Evolutionary conservation across 2,329 filamentous ascomycete species (phyloP).

Genomic region (Plenodomus lindquistii): DNA sequence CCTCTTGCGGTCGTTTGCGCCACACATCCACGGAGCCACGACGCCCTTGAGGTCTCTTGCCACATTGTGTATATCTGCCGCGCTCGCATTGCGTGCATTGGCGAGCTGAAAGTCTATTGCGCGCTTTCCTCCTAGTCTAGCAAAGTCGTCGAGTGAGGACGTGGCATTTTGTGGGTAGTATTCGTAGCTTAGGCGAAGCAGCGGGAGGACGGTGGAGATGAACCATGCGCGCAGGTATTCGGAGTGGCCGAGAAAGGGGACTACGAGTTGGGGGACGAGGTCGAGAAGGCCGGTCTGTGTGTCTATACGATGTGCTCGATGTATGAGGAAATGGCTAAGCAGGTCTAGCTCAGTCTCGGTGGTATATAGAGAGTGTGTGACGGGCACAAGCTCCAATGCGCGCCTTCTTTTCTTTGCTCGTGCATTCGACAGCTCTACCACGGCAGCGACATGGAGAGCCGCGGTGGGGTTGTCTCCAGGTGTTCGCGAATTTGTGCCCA

Average conservation of each 20-base stretch:
- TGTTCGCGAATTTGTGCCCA: conserved; percentile 56
- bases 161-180: conserved; percentile 63
- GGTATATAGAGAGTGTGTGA: conserved; percentile 56
- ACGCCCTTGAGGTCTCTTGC: conserved; percentile 70
- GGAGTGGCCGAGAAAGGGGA: conserved; percentile 68
- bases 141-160: conserved; percentile 66
- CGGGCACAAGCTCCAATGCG: conserved; percentile 65
- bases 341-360: conserved; percentile 57
- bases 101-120: conserved; percentile 65
- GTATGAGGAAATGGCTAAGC: conserved; percentile 67
- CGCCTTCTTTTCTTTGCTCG: conserved; percentile 66
- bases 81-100: conserved; percentile 20
- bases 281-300: conserved; percentile 71
- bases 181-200: conserved; percentile 69
- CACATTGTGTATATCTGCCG: conserved; percentile 41
- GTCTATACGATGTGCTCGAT: conserved; percentile 70
- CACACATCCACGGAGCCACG: conserved; percentile 74
- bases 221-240: conserved; percentile 69
- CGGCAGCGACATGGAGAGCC: conserved; percentile 57
- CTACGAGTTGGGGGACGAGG: conserved; percentile 68
- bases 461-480: conserved; percentile 41
- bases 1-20: conserved; percentile 62
- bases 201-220: conserved; percentile 68
- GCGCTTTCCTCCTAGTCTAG: conserved; percentile 60
- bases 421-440: conserved; percentile 64